Evolutionary conservation across 441 rosid species (phyloP).

Genomic region (Croton laevigatus): DNA sequence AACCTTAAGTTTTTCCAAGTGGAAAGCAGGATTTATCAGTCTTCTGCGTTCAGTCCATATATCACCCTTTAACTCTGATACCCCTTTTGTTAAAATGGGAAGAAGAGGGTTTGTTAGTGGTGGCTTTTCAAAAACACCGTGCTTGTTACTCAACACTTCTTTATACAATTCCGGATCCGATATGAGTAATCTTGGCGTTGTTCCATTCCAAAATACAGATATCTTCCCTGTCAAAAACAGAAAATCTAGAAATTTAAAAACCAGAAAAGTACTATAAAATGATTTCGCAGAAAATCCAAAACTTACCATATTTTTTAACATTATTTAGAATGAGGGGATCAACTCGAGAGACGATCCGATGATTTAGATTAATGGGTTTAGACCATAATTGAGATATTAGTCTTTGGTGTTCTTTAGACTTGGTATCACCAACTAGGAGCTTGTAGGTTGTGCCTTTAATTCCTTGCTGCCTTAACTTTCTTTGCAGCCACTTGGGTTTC

Average conservation of each 20-base stretch:
- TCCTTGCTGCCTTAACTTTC: conserved; percentile 31
- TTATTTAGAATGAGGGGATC: conserved; percentile 36
- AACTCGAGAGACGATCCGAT: conserved; percentile 34
- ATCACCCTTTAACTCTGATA: conserved; percentile 42
- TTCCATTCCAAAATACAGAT: conserved; percentile 41
- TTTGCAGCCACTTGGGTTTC: conserved; percentile 40
- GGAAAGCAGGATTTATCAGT: conserved; percentile 46
- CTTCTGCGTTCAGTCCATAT: conserved; percentile 44
- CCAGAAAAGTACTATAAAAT: not conserved
- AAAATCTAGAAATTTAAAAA: not conserved
- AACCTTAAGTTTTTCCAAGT: conserved; percentile 46
- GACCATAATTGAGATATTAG: conserved; percentile 35
- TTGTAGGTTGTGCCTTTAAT: conserved; percentile 37
- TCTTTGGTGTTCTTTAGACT: conserved; percentile 19
- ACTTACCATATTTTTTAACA: conserved; percentile 37
- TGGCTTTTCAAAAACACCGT: conserved; percentile 43
- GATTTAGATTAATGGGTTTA: conserved; percentile 33
- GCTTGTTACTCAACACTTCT: conserved; percentile 41
- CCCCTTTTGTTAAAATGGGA: conserved; percentile 35
- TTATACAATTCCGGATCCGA: conserved; percentile 39
- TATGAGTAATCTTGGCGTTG: conserved; percentile 41
- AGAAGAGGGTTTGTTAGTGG: conserved; percentile 26
- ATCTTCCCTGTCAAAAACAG: conserved; percentile 39
- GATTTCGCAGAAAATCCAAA: not conserved
- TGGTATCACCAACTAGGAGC: conserved; percentile 40